Evolutionary conservation across 2,329 filamentous ascomycete genomes (phyloP), one percentile per base, ranked within the genome.

Genomic region (Periglandula ipomoeae): DNA sequence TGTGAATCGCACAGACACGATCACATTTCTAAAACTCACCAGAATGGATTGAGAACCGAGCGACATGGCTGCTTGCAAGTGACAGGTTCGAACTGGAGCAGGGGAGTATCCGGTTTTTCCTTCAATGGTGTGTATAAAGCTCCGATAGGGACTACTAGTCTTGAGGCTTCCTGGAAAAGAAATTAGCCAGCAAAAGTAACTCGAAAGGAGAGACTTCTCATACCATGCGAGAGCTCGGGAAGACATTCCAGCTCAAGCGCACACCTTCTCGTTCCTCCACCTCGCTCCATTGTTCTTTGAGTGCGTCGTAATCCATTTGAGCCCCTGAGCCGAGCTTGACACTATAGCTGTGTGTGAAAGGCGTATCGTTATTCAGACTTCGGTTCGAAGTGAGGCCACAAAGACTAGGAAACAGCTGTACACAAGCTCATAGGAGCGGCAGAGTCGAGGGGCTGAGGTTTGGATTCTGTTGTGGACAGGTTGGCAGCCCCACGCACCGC

Each of bases 211-310:
- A 23, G 30, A 39, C 15, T n/a, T 27, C 9, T 71, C 78, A 59
- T 60, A 89, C 90, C 89, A 98, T 96, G 66, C 93, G 89, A 63
- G 91, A 91, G 74, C 90, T 96, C 44, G 93, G 93, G 63, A 98
- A 95, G 53, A 94, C 94, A 67, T 98, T 98, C 93, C 93, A 98
- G 71, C 91, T 96, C 57, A 98, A 78, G 55, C 93, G 84, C 62
- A 97, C 82, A 53, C 93, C 93, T 81, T 98, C 93, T 59, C 88
- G 84, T 64, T 98, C 93, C 74, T 98, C 93, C 51, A 95, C 84
- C 67, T 96, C 89, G 62, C 85, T 89, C 90, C 90, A 96, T 73
- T 91, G 86, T 70, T 96, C 90, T 73, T 96, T 96, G 58, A 95
- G 73, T 58, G 83, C 79, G 68, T 96, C 90, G 76, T 89, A 95